Evolutionary conservation across 1,284 basidiomycete species (phyloP).

Genomic region (Austroboletus novae-zelandiae): DNA sequence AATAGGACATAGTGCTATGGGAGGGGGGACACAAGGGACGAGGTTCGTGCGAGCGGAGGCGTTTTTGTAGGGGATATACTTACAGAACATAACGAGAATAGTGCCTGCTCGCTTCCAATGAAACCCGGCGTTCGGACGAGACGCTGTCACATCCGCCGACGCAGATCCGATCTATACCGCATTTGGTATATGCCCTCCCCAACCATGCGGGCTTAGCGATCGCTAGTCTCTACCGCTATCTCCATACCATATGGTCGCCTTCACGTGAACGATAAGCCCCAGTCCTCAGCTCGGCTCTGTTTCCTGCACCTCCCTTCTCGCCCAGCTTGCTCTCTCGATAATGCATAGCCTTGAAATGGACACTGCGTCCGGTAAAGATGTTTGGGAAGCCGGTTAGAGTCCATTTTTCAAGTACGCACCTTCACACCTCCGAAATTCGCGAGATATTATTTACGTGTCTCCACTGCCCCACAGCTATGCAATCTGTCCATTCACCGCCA

Average conservation of each 20-base stretch:
- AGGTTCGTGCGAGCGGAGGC: neutral
- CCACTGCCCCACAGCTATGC: no score
- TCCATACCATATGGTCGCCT: constrained; percentile 4
- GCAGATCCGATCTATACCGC: neutral
- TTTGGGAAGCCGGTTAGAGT: no score
- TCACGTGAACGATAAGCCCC: constrained; percentile 6
- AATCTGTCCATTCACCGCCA: no score
- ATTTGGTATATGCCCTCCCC: neutral
- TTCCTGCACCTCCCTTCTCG: no score
- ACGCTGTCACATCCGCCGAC: neutral
- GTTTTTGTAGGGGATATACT: constrained; percentile 12
- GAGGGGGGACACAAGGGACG: constrained; percentile 15
- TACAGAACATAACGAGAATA: neutral
- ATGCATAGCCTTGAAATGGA: no score
- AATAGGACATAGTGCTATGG: constrained; percentile 22
- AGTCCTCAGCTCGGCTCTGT: neutral
- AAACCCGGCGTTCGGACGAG: neutral
- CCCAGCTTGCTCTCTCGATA: neutral
- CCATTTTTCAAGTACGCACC: no score
- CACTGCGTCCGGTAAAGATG: no score
- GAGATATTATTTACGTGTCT: no score
- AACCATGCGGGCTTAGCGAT: no score
- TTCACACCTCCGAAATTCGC: no score
- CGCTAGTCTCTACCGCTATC: neutral
- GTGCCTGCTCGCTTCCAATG: neutral